Conservation (phyloP, 495 filamentous ascomycete species). For the Trichoderma gamsii region DNA sequence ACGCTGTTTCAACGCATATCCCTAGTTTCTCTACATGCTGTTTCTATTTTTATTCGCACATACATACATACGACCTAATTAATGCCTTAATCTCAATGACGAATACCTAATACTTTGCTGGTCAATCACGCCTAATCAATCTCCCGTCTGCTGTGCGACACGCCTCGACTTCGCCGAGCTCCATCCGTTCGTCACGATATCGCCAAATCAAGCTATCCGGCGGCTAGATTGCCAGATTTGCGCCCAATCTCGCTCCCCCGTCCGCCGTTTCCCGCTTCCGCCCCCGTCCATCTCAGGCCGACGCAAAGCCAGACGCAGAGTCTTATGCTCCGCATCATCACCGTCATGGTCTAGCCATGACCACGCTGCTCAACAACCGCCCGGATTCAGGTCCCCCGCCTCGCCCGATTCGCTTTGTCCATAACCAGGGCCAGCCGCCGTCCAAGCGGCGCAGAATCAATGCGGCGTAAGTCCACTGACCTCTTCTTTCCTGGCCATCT, state of each 20-base stretch:
- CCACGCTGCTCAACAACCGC: conserved; percentile 31
- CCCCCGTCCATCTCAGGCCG: neutral
- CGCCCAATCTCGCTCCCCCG: neutral
- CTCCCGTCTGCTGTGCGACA: neutral
- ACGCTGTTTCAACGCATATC: neutral
- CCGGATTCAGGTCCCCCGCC: conserved; percentile 28
- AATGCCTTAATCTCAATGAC: neutral
- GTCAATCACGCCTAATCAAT: neutral
- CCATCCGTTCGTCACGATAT: neutral
- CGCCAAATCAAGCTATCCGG: neutral
- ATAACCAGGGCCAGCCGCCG: conserved; percentile 74
- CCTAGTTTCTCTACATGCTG: neutral
- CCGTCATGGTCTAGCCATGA: conserved; percentile 29
- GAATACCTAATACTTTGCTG: neutral
- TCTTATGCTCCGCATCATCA: conserved; percentile 11
- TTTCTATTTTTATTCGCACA: neutral
- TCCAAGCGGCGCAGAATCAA: conserved; percentile 75
- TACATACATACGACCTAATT: too few species aligned
- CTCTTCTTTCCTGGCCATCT: conserved; percentile 22
- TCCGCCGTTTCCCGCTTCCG: neutral
- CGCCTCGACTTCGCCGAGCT: neutral
- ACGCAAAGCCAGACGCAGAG: neutral
- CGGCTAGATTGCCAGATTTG: neutral
- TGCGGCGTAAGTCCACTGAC: conserved; percentile 57
- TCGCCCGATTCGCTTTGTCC: conserved; percentile 68